Base-by-base conservation (phyloP, 2,329 filamentous ascomycete genomes). In the Pestalotiopsis sp. region DNA sequence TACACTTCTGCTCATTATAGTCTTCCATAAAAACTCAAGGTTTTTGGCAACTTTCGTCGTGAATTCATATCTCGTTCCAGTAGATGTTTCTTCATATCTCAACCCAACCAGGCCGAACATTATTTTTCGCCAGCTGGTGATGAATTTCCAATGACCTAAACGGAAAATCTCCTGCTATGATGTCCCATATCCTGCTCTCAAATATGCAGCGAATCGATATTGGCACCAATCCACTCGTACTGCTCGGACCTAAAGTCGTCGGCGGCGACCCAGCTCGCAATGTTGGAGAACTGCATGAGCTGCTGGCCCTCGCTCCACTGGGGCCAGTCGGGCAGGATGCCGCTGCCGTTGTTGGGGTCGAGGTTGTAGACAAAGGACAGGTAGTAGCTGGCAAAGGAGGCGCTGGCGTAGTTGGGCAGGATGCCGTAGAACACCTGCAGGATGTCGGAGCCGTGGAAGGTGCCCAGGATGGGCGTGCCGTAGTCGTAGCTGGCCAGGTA, bases 401-500 rank as follows among this genome's bases (percentile, higher is more conserved):
- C 78, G 36, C 86, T 86, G 2, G 90, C 90, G 68, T 90, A 87
- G 76, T 92, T 89, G 13, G 89, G 86, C 63, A 87, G 75, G 13
- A 91, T 78, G 0, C 91, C 91, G 69, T 87, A 90, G 71, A 93
- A 93, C 0, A 92, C 86, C 76, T 92, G 88, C 3, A 93, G 72
- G 1, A 95, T 73, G 72, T 95, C 93, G 1, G 86, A 89, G 14
- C 80, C 91, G 77, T 96, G 93, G 80, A 93, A 92, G 0, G 92
- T 95, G 20, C 93, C 93, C 0, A 95, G 78, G 62, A 95, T 80
- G 0, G 93, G 91, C 0, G 89, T 91, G 11, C 90, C 90, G 76
- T 91, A 89, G 81, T 91, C 80, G 80, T 95, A 95, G 0, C 89
- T 91, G 0, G 90, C 81, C 1, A 96, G 85, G 80, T 94, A 96